phyloP scores from a whole-genome alignment of 1,139 yeast genomes.

The Suhomyces bribrorum region DNA sequence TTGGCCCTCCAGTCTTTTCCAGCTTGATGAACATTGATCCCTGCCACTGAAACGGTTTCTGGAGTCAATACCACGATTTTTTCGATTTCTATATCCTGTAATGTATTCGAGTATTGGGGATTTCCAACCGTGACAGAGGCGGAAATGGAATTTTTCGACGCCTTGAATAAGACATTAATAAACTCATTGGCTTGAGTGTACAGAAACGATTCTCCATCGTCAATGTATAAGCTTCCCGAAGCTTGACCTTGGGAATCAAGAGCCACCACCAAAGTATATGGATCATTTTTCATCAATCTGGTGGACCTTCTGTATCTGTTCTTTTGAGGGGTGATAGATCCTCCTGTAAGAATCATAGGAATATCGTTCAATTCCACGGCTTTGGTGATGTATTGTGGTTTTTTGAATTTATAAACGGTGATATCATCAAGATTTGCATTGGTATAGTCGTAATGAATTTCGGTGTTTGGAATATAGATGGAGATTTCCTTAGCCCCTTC shows the following conservation, averaged over 20 bases:
- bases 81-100: slow-evolving; percentile 49
- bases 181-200: slow-evolving; percentile 51
- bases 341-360: slow-evolving; percentile 79
- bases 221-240: slow-evolving; percentile 63
- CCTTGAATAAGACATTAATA: slow-evolving; percentile 39
- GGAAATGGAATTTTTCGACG: slow-evolving; percentile 13
- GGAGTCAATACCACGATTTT: slow-evolving; percentile 57
- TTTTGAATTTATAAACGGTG: slow-evolving; percentile 9
- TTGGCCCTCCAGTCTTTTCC: slow-evolving; percentile 36
- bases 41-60: slow-evolving; percentile 9
- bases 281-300: slow-evolving; percentile 75
- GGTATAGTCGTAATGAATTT: slow-evolving; percentile 59
- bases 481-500: slow-evolving; percentile 47
- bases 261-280: slow-evolving; percentile 75
- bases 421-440: slow-evolving; percentile 31
- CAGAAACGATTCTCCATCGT: slow-evolving; percentile 77
- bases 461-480: slow-evolving; percentile 66
- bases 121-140: slow-evolving; percentile 21
- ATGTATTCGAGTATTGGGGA: slow-evolving; percentile 18
- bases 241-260: slow-evolving; percentile 54
- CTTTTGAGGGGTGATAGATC: slow-evolving; percentile 66
- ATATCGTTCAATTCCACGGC: slow-evolving; percentile 58
- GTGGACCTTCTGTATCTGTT: slow-evolving; percentile 81
- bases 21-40: slow-evolving; percentile 35
- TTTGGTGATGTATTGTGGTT: slow-evolving; percentile 20